A percentile compares a stretch with the other conserved stretches of the same genome.
phyloP scores from a whole-genome alignment of 2,329 filamentous ascomycete genomes.

The Sclerotinia spermophila region DNA sequence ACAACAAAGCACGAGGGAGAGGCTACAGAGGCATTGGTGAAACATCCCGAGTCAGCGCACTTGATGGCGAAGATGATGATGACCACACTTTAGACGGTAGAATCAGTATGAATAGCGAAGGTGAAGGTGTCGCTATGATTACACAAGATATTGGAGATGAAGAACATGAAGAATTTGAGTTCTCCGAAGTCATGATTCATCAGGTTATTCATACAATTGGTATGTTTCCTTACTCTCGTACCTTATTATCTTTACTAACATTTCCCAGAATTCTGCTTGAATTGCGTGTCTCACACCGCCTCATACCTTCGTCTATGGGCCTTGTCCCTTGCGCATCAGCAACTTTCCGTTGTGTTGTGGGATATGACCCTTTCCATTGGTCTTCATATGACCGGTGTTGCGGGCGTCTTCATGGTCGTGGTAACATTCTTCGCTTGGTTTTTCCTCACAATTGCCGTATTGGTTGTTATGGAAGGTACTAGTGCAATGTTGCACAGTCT shows the following conservation, averaged over 20 bases:
- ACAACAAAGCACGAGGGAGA: slow-evolving; percentile 80
- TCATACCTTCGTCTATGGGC: slow-evolving; percentile 99
- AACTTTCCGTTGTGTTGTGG: slow-evolving; percentile 95
- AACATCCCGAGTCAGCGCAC: slow-evolving; percentile 78
- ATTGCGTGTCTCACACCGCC: slow-evolving; percentile 97
- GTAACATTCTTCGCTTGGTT: slow-evolving; percentile 88
- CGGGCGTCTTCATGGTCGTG: slow-evolving; percentile 77
- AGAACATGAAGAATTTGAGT: slow-evolving; percentile 95
- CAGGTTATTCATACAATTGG: slow-evolving; percentile 98
- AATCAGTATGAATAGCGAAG: slow-evolving; percentile 69
- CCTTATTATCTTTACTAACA: slow-evolving; percentile 36
- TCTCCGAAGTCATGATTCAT: slow-evolving; percentile 96
- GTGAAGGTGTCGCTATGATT: slow-evolving; percentile 82
- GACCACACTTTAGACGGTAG: slow-evolving; percentile 60
- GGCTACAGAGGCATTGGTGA: slow-evolving; percentile 95
- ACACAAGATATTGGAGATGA: slow-evolving; percentile 81
- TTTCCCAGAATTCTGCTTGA: slow-evolving; percentile 84
- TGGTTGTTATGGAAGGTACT: slow-evolving; percentile 94
- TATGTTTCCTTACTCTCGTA: slow-evolving; percentile 47
- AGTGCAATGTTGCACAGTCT: slow-evolving; percentile 93
- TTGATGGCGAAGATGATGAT: slow-evolving; percentile 87
- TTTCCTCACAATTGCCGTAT: slow-evolving; percentile 70
- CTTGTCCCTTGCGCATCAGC: slow-evolving; percentile 93
- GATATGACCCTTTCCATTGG: slow-evolving; percentile 85
- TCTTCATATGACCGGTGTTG: slow-evolving; percentile 60